Base-by-base conservation (phyloP, 75 land plant species). In the Larix kaempferi region DNA sequence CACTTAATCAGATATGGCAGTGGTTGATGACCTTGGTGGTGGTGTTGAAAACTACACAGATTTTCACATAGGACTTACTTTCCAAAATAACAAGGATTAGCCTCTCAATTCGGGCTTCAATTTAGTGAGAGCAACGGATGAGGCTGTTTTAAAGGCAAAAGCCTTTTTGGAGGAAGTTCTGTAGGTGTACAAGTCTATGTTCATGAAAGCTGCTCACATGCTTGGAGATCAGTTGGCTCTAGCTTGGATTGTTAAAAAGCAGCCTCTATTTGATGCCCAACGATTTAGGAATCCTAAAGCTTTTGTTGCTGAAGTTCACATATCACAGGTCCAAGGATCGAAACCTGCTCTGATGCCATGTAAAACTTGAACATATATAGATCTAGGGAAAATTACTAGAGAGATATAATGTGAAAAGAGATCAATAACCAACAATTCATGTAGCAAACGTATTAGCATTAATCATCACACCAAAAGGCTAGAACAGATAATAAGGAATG, bases 171-270 rank as follows among this genome's bases (percentile, higher is more conserved):
- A 89, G 74, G 84, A 89, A 83, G 99, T 93, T 14, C 82, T 93
- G 59, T 67, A 85, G 21, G 82, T 84, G 14, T 96, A 94, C 78
- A 84, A 58, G 41, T 72, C 78, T 16, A 93, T 81, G 58, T 96
- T 69, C 84, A 84, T 82, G 78, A 87, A 84, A 19, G 92, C 99
- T 60, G 88, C 94, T 35, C 84, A 90, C 56, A 89, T 96, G 93
- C 89, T 96, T 73, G 99, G 99, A 57, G 99, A 96, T 79, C 99
- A 96, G 82, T 82, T 90, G 75, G 92, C 99, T 57, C 83, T 96
- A 77, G 91, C 91, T 52, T 86, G 87, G 86, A 82, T 93, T 76
- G 82, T 96, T 12, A 87, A 80, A 75, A 87, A 88, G 5, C 81
- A 84, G 21, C 77, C 85, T 76, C 66, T 87, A 52, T 84, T n/a